Base-by-base conservation (phyloP, 345 rosid species). In the Bruguiera gymnorhiza region DNA sequence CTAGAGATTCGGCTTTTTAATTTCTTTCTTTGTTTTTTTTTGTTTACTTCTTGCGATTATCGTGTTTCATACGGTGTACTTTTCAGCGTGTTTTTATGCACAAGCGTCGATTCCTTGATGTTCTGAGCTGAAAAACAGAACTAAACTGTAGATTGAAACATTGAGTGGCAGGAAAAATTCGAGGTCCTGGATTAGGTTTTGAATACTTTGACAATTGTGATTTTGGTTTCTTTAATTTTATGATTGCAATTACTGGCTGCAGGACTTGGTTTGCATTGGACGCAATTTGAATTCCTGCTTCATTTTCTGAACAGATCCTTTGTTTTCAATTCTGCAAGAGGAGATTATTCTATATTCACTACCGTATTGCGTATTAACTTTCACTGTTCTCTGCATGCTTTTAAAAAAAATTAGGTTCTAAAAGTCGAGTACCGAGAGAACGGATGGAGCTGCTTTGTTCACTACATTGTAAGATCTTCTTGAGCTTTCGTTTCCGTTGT, bases 361-460 rank as follows among this genome's bases (percentile, higher is more conserved):
- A 37, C 43, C 11, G 2, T 9, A 37, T 8, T 37, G 43, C 3
- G 43, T 37, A 37, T 37, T 37, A 8, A 37, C 11, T 37, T 37
- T 37, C 43, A 37, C 15, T 39, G 3, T 39, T 11, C 48, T 39
- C 48, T 39, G 16, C 48, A 39, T 39, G 48, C 15, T 72, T 23
- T 43, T 20, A n/a, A 65, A 27, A 65, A 27, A 53, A 10, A 65
- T 61, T 74, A 95, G 99, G 85, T 95, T 79, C 96, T 88, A 79
- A 88, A 86, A 70, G 89, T 82, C 48, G 97, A 92, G 83, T 80
- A 84, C 39, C 88, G 98, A 18, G 92, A 89, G 80, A 90, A 92
- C 74, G 99, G 90, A 70, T 85, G 99, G 96, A 84, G 76, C 82
- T 95, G 86, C 84, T 90, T 86, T 74, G 98, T 92, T 73, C 99